These are phyloP conservation scores for Ustilago cynodontis DNA, from an alignment of 1,284 basidiomycete genomes.

Conservation along the genomic window DNA sequence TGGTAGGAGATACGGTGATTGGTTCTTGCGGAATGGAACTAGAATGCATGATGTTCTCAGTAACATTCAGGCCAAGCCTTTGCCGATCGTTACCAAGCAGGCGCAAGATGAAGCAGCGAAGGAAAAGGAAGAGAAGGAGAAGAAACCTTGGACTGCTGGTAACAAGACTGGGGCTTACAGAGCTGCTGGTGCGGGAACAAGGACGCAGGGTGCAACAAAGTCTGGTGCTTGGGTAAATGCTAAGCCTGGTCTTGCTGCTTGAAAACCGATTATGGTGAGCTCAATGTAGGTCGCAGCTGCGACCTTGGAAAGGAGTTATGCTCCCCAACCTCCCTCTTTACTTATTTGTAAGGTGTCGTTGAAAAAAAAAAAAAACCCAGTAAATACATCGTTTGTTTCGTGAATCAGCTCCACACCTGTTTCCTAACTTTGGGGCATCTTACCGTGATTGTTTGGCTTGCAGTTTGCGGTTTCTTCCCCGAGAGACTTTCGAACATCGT, in stretches of 20 bases:
- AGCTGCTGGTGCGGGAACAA: neutral
- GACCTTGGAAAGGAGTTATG: no score
- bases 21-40: slow-evolving; percentile 82
- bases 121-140: slow-evolving; percentile 1
- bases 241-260: slow-evolving; percentile 17
- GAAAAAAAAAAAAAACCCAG: no score
- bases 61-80: slow-evolving; percentile 57
- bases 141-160: slow-evolving; percentile 7
- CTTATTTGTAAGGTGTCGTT: no score
- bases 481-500: no score
- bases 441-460: no score
- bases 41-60: slow-evolving; percentile 62
- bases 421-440: no score
- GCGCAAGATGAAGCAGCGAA: slow-evolving; percentile 27
- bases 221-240: neutral
- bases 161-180: slow-evolving; percentile 2
- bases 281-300: no score
- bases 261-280: neutral
- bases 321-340: no score
- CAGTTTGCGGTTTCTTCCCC: no score
- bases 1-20: slow-evolving; percentile 90
- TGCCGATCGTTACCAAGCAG: slow-evolving; percentile 55
- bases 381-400: no score
- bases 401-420: no score
- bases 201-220: neutral